phyloP scores from a whole-genome alignment of 176 grass and related monocot species.

The Leersia perrieri region DNA sequence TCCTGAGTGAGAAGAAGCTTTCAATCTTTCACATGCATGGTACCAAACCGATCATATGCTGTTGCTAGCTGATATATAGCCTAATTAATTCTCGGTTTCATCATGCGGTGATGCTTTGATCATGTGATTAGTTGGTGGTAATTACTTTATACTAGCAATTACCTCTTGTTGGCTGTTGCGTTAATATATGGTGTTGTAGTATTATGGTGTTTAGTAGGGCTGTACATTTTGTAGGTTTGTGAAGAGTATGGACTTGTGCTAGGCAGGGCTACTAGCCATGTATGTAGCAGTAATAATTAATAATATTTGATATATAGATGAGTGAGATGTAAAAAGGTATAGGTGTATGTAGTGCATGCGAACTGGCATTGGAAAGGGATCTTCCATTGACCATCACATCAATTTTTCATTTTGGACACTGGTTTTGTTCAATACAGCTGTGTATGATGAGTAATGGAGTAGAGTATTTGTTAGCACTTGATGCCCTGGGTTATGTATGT shows the following conservation, averaged over 20 bases:
- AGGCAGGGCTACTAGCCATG: background rate
- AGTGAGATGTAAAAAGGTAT: constrained; percentile 1
- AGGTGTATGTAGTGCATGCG: background rate
- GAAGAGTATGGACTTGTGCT: background rate
- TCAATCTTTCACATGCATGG: background rate
- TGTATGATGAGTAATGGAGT: background rate
- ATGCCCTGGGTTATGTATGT: background rate
- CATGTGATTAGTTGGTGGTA: background rate
- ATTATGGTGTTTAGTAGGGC: background rate
- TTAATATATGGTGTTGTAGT: background rate
- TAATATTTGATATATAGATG: background rate
- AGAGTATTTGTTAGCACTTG: background rate
- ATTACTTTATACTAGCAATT: background rate
- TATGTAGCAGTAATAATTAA: background rate
- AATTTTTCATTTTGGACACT: background rate
- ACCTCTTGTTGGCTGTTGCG: background rate
- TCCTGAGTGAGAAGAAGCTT: constrained; percentile 42
- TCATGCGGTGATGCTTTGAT: background rate
- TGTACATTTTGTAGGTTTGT: background rate
- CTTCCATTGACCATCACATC: background rate
- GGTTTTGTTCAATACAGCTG: background rate
- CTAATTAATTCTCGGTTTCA: background rate
- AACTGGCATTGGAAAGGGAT: background rate
- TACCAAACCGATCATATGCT: background rate
- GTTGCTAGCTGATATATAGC: background rate